phyloP scores from a whole-genome alignment of 192 early-diverging fungal genomes.

The Linnemannia hyalina region DNA sequence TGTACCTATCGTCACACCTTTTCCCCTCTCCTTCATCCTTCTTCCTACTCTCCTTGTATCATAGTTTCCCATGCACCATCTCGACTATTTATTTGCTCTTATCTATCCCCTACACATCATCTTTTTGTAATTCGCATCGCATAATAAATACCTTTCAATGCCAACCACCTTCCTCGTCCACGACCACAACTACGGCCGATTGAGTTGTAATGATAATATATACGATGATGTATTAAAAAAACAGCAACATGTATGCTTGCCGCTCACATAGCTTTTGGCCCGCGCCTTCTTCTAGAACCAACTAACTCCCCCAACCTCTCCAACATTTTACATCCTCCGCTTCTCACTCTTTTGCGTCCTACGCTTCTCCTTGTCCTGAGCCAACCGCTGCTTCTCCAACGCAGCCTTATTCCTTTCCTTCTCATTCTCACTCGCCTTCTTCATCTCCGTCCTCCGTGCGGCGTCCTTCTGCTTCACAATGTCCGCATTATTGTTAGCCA shows the following conservation, averaged over 20 bases:
- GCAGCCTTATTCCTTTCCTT: constrained; percentile 67
- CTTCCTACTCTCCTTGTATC: not conserved
- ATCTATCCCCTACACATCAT: not conserved
- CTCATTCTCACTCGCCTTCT: constrained; percentile 61
- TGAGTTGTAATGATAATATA: not conserved
- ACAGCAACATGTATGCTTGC: not conserved
- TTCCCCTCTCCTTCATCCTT: not conserved
- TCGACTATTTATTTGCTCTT: not conserved
- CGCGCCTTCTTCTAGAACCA: not conserved
- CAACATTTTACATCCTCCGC: constrained; percentile 57
- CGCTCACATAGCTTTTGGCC: not conserved
- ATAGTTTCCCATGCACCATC: not conserved
- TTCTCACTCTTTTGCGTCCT: constrained; percentile 67
- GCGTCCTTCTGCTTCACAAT: constrained; percentile 72
- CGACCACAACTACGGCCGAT: not conserved
- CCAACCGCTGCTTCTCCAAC: constrained; percentile 65
- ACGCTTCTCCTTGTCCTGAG: constrained; percentile 63
- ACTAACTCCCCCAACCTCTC: not conserved
- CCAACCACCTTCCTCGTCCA: not conserved
- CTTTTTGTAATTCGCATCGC: not conserved
- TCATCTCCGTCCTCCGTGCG: constrained; percentile 60
- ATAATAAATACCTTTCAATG: constrained; percentile 4
- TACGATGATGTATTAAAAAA: not conserved
- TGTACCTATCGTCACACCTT: not conserved
- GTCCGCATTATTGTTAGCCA: constrained; percentile 71